Conservation (phyloP, 2,329 filamentous ascomycete species). For the Colletotrichum cuscutae region DNA sequence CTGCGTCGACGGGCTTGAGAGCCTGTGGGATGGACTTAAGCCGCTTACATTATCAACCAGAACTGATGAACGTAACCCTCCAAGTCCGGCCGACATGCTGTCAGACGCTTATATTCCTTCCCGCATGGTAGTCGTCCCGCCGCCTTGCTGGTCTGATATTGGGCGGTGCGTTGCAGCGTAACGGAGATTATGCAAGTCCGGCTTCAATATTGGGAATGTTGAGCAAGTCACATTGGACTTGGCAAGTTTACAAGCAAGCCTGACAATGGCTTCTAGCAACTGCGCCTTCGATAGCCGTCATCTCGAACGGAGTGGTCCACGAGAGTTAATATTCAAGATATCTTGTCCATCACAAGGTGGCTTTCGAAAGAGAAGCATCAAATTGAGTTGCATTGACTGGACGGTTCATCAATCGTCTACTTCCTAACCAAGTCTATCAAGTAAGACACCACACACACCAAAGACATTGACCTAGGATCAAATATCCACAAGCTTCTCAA, state of each 20-base stretch:
- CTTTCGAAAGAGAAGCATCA: no score
- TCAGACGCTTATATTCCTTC: not conserved
- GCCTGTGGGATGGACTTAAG: not conserved
- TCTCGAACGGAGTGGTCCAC: not conserved
- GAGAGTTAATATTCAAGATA: not conserved
- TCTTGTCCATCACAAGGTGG: no score
- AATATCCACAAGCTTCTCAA: slow-evolving; percentile 30
- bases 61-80: not conserved
- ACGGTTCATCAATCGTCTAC: not conserved
- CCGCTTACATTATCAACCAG: not conserved
- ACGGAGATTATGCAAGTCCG: not conserved
- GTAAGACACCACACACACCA: not conserved
- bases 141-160: not conserved
- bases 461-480: not conserved
- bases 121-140: not conserved
- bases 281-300: not conserved
- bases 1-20: not conserved
- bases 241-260: not conserved
- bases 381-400: not conserved
- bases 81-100: not conserved
- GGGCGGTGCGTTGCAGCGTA: not conserved
- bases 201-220: not conserved
- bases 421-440: not conserved
- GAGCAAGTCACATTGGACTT: not conserved
- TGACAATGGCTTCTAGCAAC: not conserved